Evolutionary conservation across 805 yeast species (phyloP).

Genomic region (Wickerhamomyces hampshirensis): DNA sequence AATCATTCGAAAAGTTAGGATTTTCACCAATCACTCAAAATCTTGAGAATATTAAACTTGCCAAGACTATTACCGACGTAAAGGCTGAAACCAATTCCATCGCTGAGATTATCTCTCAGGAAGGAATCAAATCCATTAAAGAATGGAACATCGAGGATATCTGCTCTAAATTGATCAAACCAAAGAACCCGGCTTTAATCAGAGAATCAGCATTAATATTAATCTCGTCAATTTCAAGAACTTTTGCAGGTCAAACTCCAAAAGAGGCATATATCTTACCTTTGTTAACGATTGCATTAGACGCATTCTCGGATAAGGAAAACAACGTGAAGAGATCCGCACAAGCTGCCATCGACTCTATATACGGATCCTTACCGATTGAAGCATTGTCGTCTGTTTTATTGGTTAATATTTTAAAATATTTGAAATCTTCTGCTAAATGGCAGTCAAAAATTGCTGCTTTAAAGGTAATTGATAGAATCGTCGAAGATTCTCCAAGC

Average conservation of each 20-base stretch:
- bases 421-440: slow-evolving; percentile 78
- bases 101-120: slow-evolving; percentile 41
- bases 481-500: slow-evolving; percentile 74
- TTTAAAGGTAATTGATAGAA: slow-evolving; percentile 63
- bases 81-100: slow-evolving; percentile 33
- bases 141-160: slow-evolving; percentile 67
- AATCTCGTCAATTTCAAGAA: slow-evolving; percentile 51
- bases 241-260: slow-evolving; percentile 64
- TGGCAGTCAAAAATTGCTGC: slow-evolving; percentile 90
- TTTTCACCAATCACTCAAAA: slow-evolving; percentile 62
- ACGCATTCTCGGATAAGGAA: slow-evolving; percentile 81
- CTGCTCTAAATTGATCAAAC: slow-evolving; percentile 59
- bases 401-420: slow-evolving; percentile 53
- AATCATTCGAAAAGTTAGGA: slow-evolving; percentile 62
- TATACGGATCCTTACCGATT: slow-evolving; percentile 64
- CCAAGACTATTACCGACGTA: slow-evolving; percentile 30
- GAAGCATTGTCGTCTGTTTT: slow-evolving; percentile 76
- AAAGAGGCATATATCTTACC: slow-evolving; percentile 69
- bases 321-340: slow-evolving; percentile 81
- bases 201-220: slow-evolving; percentile 75
- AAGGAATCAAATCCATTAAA: slow-evolving; percentile 43
- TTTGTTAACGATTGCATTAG: slow-evolving; percentile 60
- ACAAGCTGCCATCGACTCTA: slow-evolving; percentile 67
- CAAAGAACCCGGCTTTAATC: slow-evolving; percentile 66
- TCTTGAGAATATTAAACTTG: slow-evolving; percentile 45